Base-by-base conservation (phyloP, 179 eudicot genomes). In the Gypsophila paniculata region DNA sequence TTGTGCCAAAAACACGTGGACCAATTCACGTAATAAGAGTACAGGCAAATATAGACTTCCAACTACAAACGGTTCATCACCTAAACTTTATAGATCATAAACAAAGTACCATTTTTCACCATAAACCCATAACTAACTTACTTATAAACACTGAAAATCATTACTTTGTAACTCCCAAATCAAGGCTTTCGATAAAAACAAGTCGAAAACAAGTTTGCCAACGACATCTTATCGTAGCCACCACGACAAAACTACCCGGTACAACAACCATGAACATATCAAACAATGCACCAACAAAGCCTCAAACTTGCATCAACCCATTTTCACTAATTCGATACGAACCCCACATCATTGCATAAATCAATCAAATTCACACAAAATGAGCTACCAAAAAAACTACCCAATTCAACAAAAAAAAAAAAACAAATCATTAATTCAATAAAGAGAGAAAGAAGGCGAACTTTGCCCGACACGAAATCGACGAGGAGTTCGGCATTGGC, bases 381-480 rank as follows among this genome's bases (percentile, higher is more conserved):
- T 5, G 22, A 60, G 26, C 59, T 2, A 21, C 6, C 10, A 26
- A 25, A 25, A 6, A 25, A 7, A 25, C n/a, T 11, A 42, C 1
- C 1, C 9, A 68, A 48, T 44, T 36, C 49, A 48, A 32, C 11
- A 42, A 69, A 52, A 17, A 4, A 53, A n/a, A 25, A 17, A 14
- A 6, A 17, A 6, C 26, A 32, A 1, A 29, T 29, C 34, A 29
- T 29, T 29, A 29, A 29, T 29, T 29, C 34, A 29, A 1, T 4
- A 0, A 14, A 17, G 32, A 14, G 23, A 44, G 34, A 51, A 63
- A 51, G 34, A 79, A 44, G 68, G 72, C 19, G 39, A 15, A 95
- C 99, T 88, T 95, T 95, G 65, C 83, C 57, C 21, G 99, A 84
- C 63, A 68, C 82, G 69, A 95, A 95, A 79, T 95, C 99, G 61